These are phyloP conservation scores for Saccharum officinarum DNA, from an alignment of 176 grass and related monocot genomes.

Conservation along the genomic window DNA sequence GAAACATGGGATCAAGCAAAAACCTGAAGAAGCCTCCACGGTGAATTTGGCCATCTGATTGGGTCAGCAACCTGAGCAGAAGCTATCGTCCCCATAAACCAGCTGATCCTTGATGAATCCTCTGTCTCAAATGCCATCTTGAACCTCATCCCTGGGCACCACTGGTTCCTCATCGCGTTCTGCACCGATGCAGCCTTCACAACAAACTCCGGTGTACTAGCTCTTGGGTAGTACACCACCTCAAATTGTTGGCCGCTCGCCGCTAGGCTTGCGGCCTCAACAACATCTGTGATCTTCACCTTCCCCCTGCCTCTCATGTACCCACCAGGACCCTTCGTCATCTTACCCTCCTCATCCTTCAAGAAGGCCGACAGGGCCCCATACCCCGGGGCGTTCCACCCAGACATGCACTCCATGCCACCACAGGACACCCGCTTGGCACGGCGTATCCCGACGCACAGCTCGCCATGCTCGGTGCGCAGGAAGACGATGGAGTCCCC, in stretches of 20 bases:
- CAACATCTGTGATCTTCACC: constrained; percentile 46
- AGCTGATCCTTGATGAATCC: constrained; percentile 78
- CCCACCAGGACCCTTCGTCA: constrained; percentile 37
- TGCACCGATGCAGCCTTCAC: constrained; percentile 50
- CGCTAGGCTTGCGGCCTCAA: constrained; percentile 44
- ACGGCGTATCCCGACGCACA: constrained; percentile 60
- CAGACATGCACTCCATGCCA: constrained; percentile 49
- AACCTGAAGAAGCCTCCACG: constrained; percentile 74
- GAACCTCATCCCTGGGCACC: constrained; percentile 74
- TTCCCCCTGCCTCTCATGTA: constrained; percentile 48
- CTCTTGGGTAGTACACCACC: constrained; percentile 67
- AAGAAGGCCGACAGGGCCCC: constrained; percentile 49
- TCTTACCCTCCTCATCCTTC: constrained; percentile 57
- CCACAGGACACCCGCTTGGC: constrained; percentile 44
- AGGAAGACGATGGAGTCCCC: constrained; percentile 73
- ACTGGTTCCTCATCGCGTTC: constrained; percentile 61
- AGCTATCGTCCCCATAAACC: constrained; percentile 73
- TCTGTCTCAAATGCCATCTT: constrained; percentile 80
- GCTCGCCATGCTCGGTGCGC: constrained; percentile 43
- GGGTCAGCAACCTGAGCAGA: constrained; percentile 63
- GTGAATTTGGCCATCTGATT: constrained; percentile 57
- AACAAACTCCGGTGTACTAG: constrained; percentile 61
- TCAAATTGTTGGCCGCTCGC: constrained; percentile 52
- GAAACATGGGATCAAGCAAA: background rate
- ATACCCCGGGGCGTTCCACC: constrained; percentile 59